Percentiles rank a stretch among this genome's conserved stretches.
Evolutionary conservation across 2,329 filamentous ascomycete species (phyloP).

Genomic region (Epichloe festucae): DNA sequence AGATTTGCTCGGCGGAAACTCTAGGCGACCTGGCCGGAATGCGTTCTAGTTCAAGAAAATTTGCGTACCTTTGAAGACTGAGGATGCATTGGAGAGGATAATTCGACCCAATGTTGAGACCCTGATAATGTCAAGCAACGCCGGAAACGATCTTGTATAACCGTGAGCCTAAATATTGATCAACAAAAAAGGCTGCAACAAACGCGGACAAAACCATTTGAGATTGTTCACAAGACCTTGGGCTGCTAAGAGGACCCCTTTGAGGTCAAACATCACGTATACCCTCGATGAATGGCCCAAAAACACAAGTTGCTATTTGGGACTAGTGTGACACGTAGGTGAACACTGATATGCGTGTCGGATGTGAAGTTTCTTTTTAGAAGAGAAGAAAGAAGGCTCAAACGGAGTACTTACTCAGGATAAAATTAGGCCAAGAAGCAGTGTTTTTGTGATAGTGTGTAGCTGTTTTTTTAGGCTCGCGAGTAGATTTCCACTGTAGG

Average conservation of each 20-base stretch:
- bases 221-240: neutral
- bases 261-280: neutral
- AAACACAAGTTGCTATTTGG: neutral
- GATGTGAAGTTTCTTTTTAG: neutral
- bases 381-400: neutral
- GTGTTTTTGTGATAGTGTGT: neutral
- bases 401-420: neutral
- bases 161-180: neutral
- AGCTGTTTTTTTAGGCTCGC: neutral
- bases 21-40: too few species aligned
- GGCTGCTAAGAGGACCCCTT: neutral
- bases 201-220: neutral
- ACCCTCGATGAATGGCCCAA: neutral
- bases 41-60: neutral
- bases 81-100: constrained; percentile 3
- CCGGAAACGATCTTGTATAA: neutral
- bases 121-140: neutral
- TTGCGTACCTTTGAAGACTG: constrained; percentile 5
- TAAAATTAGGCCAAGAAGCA: neutral
- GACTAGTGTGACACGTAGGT: neutral
- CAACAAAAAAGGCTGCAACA: neutral
- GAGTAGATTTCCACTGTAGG: neutral
- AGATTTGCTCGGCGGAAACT: neutral
- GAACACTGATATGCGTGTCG: neutral
- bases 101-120: neutral